Evolutionary conservation across 805 yeast genomes (phyloP).

Genomic region (Saturnispora hagleri): DNA sequence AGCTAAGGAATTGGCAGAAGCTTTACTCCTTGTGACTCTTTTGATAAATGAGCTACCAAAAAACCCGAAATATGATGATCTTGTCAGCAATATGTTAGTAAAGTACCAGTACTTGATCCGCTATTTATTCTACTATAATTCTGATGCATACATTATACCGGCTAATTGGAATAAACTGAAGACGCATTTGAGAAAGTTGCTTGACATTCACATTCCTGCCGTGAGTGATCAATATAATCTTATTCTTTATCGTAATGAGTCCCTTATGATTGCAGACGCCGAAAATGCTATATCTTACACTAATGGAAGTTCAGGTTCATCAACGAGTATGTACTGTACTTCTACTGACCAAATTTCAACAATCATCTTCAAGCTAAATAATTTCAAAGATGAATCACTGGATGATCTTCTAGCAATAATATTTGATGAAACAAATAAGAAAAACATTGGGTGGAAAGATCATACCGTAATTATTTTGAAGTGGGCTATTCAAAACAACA

Average conservation of each 20-base stretch:
- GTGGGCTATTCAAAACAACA: slow-evolving; percentile 24
- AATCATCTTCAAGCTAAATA: slow-evolving; percentile 24
- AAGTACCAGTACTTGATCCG: slow-evolving; percentile 29
- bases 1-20: slow-evolving; percentile 57
- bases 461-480: slow-evolving; percentile 18
- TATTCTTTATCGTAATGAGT: slow-evolving; percentile 61
- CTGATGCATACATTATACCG: slow-evolving; percentile 58
- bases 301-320: background rate
- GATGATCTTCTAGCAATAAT: slow-evolving; percentile 16
- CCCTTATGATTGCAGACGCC: slow-evolving; percentile 45
- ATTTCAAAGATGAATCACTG: slow-evolving; percentile 14
- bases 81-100: slow-evolving; percentile 15
- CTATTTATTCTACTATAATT: slow-evolving; percentile 38
- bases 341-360: slow-evolving; percentile 14
- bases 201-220: slow-evolving; percentile 26
- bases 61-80: slow-evolving; percentile 10
- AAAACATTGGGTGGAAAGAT: slow-evolving; percentile 19
- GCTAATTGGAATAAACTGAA: slow-evolving; percentile 50
- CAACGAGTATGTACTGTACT: background rate
- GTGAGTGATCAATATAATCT: slow-evolving; percentile 44
- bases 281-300: slow-evolving; percentile 3
- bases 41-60: slow-evolving; percentile 16
- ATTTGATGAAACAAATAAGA: slow-evolving; percentile 18
- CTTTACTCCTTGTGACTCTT: slow-evolving; percentile 32
- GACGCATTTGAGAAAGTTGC: slow-evolving; percentile 35